Evolutionary conservation across 164 flowering plant species (phyloP), one percentile per base, ranked within the genome.

Genomic region (Macadamia tetraphylla): DNA sequence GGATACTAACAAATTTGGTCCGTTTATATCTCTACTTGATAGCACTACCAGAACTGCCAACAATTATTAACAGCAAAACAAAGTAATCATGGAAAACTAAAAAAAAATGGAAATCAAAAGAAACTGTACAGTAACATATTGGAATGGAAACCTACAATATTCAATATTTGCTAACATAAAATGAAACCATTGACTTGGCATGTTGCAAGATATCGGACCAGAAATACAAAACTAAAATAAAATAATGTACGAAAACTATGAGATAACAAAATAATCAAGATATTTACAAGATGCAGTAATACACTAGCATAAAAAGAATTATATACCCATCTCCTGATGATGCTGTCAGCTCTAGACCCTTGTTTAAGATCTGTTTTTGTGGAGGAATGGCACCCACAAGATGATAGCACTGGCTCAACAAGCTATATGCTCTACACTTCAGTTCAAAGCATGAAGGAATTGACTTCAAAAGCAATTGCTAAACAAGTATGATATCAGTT

Each of bases 361-460:
- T 91, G 71, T 67, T 76, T n/a, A 91, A 67, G 17, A 88, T 79
- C 68, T 86, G 89, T 67, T 88, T 89, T 67, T 90, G 92, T 1
- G 81, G 80, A 42, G 89, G 81, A 58, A 85, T 81, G n/a, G 92
- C 87, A 6, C 97, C 98, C 7, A 93, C 82, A 42, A 93, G 87
- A 74, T 91, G 93, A 71, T 93, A 93, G 69, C 94, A 89, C 74
- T 91, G 95, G 73, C 92, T 86, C 31, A 89, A 78, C 58, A 93
- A 73, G 75, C 91, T 89, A 70, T 71, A 88, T 7, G 94, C 83
- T 77, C 90, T 75, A 76, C 86, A 94, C 78, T 92, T 91, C 70
- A 94, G 76, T 55, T 94, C 97, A 70, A 92, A 86, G 83, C 88
- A 92, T 1, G 98, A 92, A 10, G 98, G 97, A 35, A 94, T 87